Evolutionary conservation across 1,284 basidiomycete genomes (phyloP).

Genomic region (Cryptococcus sp.): DNA sequence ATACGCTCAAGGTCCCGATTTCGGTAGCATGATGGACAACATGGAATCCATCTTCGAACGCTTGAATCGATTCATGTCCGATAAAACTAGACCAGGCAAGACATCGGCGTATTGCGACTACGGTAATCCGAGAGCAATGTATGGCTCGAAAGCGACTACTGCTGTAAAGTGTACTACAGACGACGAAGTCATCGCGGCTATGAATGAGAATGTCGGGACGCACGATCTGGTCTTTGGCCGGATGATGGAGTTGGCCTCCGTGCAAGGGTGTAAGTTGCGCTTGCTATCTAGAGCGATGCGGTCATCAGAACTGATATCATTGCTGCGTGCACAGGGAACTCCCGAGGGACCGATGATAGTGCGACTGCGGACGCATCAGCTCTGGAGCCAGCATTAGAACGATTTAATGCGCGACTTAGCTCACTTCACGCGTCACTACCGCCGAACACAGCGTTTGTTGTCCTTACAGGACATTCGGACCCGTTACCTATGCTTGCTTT

Average conservation of each 20-base stretch:
- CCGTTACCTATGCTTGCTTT: slow-evolving; percentile 74
- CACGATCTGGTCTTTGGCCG: slow-evolving; percentile 81
- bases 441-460: slow-evolving; percentile 71
- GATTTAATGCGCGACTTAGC: slow-evolving; percentile 65
- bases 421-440: slow-evolving; percentile 70
- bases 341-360: not conserved
- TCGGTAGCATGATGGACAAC: slow-evolving; percentile 76
- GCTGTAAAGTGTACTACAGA: slow-evolving; percentile 71
- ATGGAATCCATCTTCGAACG: slow-evolving; percentile 83
- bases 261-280: slow-evolving; percentile 68
- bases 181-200: slow-evolving; percentile 65
- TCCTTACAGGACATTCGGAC: slow-evolving; percentile 84
- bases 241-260: slow-evolving; percentile 72
- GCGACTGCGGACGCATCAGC: slow-evolving; percentile 24
- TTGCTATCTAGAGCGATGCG: not conserved
- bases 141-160: slow-evolving; percentile 76
- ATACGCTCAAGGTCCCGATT: slow-evolving; percentile 62
- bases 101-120: slow-evolving; percentile 77
- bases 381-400: slow-evolving; percentile 29
- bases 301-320: too few relatives aligned
- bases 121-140: slow-evolving; percentile 75
- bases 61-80: slow-evolving; percentile 59
- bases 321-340: slow-evolving; percentile 2
- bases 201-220: slow-evolving; percentile 62
- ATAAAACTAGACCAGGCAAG: slow-evolving; percentile 55